Percentiles rank a stretch among this genome's conserved stretches.
These are phyloP conservation scores for Agaricales sp. DNA, from an alignment of 1,284 basidiomycete species.

Conservation along the genomic window DNA sequence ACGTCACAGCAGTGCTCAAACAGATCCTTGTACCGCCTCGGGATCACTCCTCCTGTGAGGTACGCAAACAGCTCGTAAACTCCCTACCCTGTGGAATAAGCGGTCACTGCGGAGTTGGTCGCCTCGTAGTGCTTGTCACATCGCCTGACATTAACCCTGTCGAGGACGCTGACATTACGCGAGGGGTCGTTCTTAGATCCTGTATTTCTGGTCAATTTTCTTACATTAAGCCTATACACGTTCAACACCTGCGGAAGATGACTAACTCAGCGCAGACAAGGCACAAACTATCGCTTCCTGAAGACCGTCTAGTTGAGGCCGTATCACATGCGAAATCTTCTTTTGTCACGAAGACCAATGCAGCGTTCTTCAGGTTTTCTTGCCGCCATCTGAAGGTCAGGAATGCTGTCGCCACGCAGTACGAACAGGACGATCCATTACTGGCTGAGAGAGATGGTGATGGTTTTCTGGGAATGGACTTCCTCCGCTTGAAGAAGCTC, in stretches of 20 bases:
- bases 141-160: constrained; percentile 69
- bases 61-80: constrained; percentile 17
- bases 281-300: constrained; percentile 41
- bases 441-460: constrained; percentile 41
- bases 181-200: constrained; percentile 57
- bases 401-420: constrained; percentile 51
- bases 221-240: constrained; percentile 39
- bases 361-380: constrained; percentile 30
- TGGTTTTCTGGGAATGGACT: constrained; percentile 31
- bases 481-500: constrained; percentile 33
- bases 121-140: constrained; percentile 62
- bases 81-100: constrained; percentile 46
- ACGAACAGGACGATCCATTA: constrained; percentile 52
- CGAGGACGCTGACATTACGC: constrained; percentile 51
- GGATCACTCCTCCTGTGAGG: constrained; percentile 16
- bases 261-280: constrained; percentile 34
- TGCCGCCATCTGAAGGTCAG: constrained; percentile 40
- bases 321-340: constrained; percentile 35
- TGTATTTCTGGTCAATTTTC: constrained; percentile 50
- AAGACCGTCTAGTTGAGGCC: constrained; percentile 53
- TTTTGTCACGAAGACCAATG: constrained; percentile 19
- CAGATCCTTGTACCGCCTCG: constrained; percentile 9
- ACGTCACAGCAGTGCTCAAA: constrained; percentile 28
- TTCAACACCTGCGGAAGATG: constrained; percentile 28
- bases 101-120: constrained; percentile 48